A percentile compares a stretch with the other conserved stretches of the same genome.
phyloP scores from a whole-genome alignment of 768 basidiomycete genomes.

The Neoboletus magnificus region DNA sequence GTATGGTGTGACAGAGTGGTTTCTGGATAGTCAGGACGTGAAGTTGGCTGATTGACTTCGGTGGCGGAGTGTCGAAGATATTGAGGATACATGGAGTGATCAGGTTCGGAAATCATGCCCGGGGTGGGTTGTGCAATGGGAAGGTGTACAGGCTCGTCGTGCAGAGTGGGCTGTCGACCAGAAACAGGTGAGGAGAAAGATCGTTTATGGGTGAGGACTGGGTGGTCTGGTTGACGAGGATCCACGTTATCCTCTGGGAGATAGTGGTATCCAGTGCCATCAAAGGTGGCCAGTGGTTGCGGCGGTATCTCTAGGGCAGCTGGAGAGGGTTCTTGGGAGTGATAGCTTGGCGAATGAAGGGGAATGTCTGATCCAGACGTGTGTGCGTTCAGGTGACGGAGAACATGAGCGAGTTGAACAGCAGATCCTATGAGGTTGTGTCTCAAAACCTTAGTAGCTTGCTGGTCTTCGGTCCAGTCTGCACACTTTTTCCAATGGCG shows the following conservation, averaged over 20 bases:
- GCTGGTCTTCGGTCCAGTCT: slow-evolving; percentile 76
- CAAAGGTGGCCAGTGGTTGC: slow-evolving; percentile 35
- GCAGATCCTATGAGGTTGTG: slow-evolving; percentile 67
- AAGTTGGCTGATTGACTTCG: slow-evolving; percentile 10
- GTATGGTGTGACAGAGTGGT: slow-evolving; percentile 9
- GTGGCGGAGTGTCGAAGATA: slow-evolving; percentile 10
- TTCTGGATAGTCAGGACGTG: slow-evolving; percentile 18
- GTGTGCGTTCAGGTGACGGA: slow-evolving; percentile 43
- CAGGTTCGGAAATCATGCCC: slow-evolving; percentile 3
- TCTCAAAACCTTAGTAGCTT: slow-evolving; percentile 60
- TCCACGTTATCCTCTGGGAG: slow-evolving; percentile 24
- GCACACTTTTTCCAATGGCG: slow-evolving; percentile 61
- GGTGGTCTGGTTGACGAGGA: slow-evolving; percentile 16
- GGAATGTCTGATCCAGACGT: slow-evolving; percentile 33
- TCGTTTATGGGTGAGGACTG: slow-evolving; percentile 24
- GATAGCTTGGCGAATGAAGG: slow-evolving; percentile 38
- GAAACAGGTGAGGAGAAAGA: slow-evolving; percentile 26
- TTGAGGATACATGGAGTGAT: slow-evolving; percentile 13
- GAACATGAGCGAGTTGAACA: slow-evolving; percentile 54
- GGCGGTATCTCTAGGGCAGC: slow-evolving; percentile 40
- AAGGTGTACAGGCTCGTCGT: slow-evolving; percentile 11
- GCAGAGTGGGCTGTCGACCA: slow-evolving; percentile 8
- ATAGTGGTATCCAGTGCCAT: slow-evolving; percentile 29
- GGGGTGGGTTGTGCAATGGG: slow-evolving; percentile 9
- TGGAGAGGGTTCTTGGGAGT: slow-evolving; percentile 27